These are phyloP conservation scores for Xylaria telfairii DNA, from an alignment of 495 filamentous ascomycete genomes.

Conservation along the genomic window DNA sequence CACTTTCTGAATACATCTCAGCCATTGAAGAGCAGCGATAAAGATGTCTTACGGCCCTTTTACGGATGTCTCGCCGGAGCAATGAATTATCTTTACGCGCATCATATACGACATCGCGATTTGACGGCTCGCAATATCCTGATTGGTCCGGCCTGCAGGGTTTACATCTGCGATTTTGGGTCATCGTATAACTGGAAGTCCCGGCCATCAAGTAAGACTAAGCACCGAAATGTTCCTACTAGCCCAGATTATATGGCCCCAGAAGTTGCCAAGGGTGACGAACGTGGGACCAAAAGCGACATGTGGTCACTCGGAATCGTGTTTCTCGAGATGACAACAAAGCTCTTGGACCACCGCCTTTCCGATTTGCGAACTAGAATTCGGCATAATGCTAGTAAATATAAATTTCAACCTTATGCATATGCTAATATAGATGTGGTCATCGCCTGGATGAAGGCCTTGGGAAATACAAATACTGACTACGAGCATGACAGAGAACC, in stretches of 20 bases:
- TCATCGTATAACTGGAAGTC: constrained; percentile 15
- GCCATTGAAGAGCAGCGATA: neutral
- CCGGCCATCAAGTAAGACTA: constrained; percentile 1
- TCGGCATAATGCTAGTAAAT: neutral
- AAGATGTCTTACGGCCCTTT: constrained; percentile 15
- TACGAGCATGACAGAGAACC: constrained; percentile 7
- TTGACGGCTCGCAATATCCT: constrained; percentile 34
- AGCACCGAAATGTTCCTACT: constrained; percentile 10
- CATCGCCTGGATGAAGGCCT: neutral
- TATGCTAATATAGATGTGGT: neutral
- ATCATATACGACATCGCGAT: constrained; percentile 33
- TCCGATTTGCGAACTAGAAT: constrained; percentile 10
- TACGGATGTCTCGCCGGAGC: constrained; percentile 34
- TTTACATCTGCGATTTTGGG: constrained; percentile 37
- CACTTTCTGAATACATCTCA: neutral
- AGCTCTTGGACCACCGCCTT: constrained; percentile 14
- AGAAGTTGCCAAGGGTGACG: constrained; percentile 25
- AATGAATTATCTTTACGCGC: constrained; percentile 32
- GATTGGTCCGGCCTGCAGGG: constrained; percentile 12
- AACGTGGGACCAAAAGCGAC: constrained; percentile 23
- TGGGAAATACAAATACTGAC: neutral
- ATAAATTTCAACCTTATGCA: neutral
- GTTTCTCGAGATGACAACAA: constrained; percentile 28
- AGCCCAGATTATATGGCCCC: constrained; percentile 29
- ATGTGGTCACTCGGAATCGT: constrained; percentile 30